phyloP scores from a whole-genome alignment of 441 rosid genomes.

The Pelargonium exstipulatum region DNA sequence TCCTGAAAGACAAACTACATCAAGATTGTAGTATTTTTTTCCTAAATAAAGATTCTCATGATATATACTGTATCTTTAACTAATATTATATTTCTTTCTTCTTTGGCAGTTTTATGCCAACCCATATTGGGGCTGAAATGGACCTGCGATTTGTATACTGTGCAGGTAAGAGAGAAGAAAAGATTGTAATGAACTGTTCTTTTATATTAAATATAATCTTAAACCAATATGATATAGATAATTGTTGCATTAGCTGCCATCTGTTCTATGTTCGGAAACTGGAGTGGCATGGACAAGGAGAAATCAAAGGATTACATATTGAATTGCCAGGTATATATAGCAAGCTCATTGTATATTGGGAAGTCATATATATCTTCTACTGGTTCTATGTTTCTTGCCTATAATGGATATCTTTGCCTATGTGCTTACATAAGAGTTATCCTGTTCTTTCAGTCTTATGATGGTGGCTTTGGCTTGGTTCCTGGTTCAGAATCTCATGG shows the following conservation, averaged over 20 bases:
- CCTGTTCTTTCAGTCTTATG: constrained; percentile 66
- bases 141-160: constrained; percentile 89
- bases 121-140: constrained; percentile 79
- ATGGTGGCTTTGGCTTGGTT: constrained; percentile 89
- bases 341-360: background rate
- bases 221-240: constrained; percentile 24
- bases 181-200: constrained; percentile 13
- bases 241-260: constrained; percentile 65
- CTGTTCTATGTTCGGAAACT: constrained; percentile 65
- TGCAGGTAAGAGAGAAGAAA: constrained; percentile 64
- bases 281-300: constrained; percentile 86
- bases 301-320: constrained; percentile 67
- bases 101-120: constrained; percentile 69
- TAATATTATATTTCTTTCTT: constrained; percentile 13
- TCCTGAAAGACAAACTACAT: background rate
- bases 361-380: constrained; percentile 2
- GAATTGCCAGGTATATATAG: constrained; percentile 60
- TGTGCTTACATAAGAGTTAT: constrained; percentile 15
- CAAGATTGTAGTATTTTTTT: background rate
- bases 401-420: background rate
- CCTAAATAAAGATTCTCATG: background rate
- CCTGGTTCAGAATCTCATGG: constrained; percentile 98
- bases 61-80: background rate
- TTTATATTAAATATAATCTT: constrained; percentile 14
- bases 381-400: constrained; percentile 10